Conservation (phyloP, 2,329 filamentous ascomycete species). For the Aspergillus ustus region DNA sequence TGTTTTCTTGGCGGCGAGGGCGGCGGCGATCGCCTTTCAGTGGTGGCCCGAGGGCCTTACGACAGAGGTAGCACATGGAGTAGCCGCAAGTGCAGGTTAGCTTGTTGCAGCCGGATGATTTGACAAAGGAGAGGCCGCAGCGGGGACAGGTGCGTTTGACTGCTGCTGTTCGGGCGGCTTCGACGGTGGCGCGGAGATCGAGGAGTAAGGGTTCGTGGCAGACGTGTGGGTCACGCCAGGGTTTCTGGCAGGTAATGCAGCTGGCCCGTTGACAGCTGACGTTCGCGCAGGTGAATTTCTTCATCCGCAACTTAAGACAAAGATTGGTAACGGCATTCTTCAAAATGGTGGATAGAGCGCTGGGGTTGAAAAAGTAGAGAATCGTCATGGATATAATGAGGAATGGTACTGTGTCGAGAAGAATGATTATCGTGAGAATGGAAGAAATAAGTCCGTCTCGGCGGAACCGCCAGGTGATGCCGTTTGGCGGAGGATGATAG, state of each 20-base stretch:
- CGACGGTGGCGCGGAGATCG: conserved; percentile 84
- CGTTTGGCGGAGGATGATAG: conserved; percentile 61
- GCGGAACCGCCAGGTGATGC: conserved; percentile 62
- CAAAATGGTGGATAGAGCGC: conserved; percentile 57
- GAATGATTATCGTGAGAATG: conserved; percentile 51
- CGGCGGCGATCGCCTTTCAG: conserved; percentile 22
- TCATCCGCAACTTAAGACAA: conserved; percentile 70
- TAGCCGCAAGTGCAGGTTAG: conserved; percentile 94
- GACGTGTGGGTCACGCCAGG: conserved; percentile 85
- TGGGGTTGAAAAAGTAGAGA: conserved; percentile 60
- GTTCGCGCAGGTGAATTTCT: conserved; percentile 77
- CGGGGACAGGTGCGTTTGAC: conserved; percentile 93
- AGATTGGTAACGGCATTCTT: conserved; percentile 67
- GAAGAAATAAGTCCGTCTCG: conserved; percentile 59
- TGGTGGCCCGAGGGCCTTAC: conserved; percentile 61
- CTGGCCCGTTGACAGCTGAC: conserved; percentile 71
- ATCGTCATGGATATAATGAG: conserved; percentile 59
- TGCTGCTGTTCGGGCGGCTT: conserved; percentile 89
- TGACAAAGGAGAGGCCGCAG: conserved; percentile 91
- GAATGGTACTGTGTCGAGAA: conserved; percentile 51
- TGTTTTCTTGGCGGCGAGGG: conserved; percentile 25
- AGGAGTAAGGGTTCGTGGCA: conserved; percentile 85
- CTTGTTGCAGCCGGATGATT: conserved; percentile 94
- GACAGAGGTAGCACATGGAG: conserved; percentile 97
- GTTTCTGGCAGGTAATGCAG: conserved; percentile 80